Conservation (phyloP, 768 basidiomycete genomes). For the Dentipellis fragilis region DNA sequence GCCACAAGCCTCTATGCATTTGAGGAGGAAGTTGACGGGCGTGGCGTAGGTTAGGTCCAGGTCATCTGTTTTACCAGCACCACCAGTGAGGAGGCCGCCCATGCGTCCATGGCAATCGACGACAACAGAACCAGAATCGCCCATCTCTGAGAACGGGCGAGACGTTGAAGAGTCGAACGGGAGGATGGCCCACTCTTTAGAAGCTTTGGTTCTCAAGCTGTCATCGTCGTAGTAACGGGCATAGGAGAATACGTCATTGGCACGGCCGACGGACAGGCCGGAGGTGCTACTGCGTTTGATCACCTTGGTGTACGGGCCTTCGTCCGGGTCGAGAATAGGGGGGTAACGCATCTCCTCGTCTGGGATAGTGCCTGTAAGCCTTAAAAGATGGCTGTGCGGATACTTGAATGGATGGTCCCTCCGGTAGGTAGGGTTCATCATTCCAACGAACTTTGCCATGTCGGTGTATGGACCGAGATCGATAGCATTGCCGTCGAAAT, state of each 20-base stretch:
- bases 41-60: not conserved
- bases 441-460: not conserved
- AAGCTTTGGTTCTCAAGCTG: not conserved
- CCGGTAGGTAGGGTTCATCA: slow-evolving; percentile 3
- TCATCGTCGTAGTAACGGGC: not conserved
- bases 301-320: not conserved
- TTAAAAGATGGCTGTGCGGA: not conserved
- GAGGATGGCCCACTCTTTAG: not conserved
- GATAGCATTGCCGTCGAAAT: slow-evolving; percentile 15
- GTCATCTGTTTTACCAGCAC: not conserved
- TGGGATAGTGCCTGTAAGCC: not conserved
- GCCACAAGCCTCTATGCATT: not conserved
- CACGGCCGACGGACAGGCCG: not conserved
- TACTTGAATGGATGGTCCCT: not conserved
- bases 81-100: not conserved
- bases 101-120: not conserved
- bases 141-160: not conserved
- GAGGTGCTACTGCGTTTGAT: not conserved
- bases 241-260: not conserved
- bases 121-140: not conserved
- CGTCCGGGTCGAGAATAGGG: not conserved
- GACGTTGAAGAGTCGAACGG: not conserved
- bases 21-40: not conserved
- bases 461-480: not conserved
- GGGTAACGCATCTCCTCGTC: not conserved